Conservation (phyloP, 257 asterid species). For the Solanum stenotomum region DNA sequence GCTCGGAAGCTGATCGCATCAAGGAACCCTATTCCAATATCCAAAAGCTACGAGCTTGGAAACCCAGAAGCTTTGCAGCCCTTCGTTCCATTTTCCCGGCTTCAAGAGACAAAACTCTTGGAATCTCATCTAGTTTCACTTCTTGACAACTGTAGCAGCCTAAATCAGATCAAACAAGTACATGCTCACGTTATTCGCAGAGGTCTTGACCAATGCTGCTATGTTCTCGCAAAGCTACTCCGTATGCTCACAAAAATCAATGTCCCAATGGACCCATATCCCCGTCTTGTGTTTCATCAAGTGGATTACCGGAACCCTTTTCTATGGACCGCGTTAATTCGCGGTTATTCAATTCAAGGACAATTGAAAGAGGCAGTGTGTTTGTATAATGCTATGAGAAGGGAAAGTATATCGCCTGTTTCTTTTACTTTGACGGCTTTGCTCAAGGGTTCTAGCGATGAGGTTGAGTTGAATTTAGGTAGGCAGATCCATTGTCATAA, state of each 20-base stretch:
- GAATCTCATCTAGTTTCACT: slow-evolving; percentile 38
- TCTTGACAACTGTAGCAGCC: slow-evolving; percentile 46
- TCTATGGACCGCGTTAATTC: slow-evolving; percentile 64
- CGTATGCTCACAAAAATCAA: slow-evolving; percentile 47
- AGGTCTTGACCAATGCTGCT: slow-evolving; percentile 73
- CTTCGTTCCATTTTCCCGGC: slow-evolving; percentile 59
- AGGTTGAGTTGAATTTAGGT: slow-evolving; percentile 31
- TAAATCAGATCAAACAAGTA: slow-evolving; percentile 52
- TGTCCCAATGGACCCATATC: slow-evolving; percentile 42
- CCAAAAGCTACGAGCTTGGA: slow-evolving; percentile 1
- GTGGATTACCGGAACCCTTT: slow-evolving; percentile 58
- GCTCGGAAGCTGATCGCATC: slow-evolving; percentile 25
- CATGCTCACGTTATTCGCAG: slow-evolving; percentile 49
- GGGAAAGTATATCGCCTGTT: slow-evolving; percentile 32
- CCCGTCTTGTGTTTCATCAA: slow-evolving; percentile 38
- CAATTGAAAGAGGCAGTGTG: slow-evolving; percentile 30
- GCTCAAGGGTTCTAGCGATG: slow-evolving; percentile 42
- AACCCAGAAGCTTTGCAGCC: slow-evolving; percentile 10
- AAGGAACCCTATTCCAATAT: background rate
- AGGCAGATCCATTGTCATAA: slow-evolving; percentile 60
- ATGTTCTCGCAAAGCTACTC: slow-evolving; percentile 49
- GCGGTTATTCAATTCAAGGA: slow-evolving; percentile 47
- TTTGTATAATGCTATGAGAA: slow-evolving; percentile 52
- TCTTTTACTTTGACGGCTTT: slow-evolving; percentile 71
- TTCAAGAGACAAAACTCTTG: slow-evolving; percentile 40